Evolutionary conservation across 345 rosid species (phyloP), one percentile per base, ranked within the genome.

Genomic region (Murraya koenigii): DNA sequence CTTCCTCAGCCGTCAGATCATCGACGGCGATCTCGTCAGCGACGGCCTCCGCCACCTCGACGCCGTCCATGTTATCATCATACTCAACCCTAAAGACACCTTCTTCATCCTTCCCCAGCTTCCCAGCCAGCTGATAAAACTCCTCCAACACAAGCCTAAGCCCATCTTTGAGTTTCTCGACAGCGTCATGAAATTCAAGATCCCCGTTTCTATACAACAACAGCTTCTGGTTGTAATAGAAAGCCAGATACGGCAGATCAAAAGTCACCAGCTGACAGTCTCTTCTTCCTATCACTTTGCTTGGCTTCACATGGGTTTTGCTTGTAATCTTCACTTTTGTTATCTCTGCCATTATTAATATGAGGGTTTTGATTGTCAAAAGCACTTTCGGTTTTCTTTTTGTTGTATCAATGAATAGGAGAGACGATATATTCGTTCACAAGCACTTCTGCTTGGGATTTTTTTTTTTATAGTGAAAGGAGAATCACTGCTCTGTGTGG

Each of bases 221-320:
- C 80, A 96, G 79, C 91, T 96, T 96, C 83, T 94, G 99, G 90
- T 96, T 94, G 83, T 94, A 96, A 78, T 87, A 89, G 75, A 94
- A 90, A 11, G 88, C 94, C 13, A 96, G 74, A 83, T 92, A 94
- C 7, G 99, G 99, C 59, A 96, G 97, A 81, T 96, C 99, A 75
- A 94, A 96, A 0, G 98, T 96, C 65, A 91, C 86, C 80, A 96
- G 66, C 6, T 88, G 91, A 66, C 89, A 90, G 23, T 94, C 94
- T 64, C 76, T 88, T 79, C 85, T 89, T 55, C 98, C 98, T 5
- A 94, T 61, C 7, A 64, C 69, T 68, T 86, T 88, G 70, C 58
- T 65, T 11, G 99, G 98, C 80, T 89, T 92, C 72, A 89, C 95
- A 20, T 83, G 88, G 84, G 87, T 80, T 68, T 83, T 92, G 64